These are phyloP conservation scores for Penicillium sp. DNA, from an alignment of 2,329 filamentous ascomycete species.

Conservation along the genomic window DNA sequence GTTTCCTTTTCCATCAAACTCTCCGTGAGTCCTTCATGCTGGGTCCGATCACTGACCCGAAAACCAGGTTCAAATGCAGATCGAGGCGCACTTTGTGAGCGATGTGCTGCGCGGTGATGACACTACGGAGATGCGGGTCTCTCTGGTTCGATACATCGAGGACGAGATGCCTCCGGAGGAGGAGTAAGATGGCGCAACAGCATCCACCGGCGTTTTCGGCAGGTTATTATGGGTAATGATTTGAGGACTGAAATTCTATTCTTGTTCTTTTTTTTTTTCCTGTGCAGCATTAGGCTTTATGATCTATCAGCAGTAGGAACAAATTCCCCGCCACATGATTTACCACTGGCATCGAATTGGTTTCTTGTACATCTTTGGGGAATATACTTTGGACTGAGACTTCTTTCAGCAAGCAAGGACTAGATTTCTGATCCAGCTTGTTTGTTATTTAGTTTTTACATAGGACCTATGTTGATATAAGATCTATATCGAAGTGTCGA, in stretches of 20 bases:
- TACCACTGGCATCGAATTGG: conserved; percentile 13
- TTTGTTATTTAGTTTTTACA: background rate
- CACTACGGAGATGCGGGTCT: conserved; percentile 94
- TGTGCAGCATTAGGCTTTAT: conserved; percentile 20
- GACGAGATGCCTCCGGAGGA: conserved; percentile 97
- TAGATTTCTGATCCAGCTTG: background rate
- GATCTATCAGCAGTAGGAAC: conserved; percentile 21
- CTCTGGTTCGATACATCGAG: conserved; percentile 89
- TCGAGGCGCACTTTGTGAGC: conserved; percentile 94
- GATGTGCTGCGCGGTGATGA: conserved; percentile 92
- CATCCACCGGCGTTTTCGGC: conserved; percentile 23
- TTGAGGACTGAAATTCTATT: conserved; percentile 2
- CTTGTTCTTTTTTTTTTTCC: background rate
- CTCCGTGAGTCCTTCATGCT: conserved; percentile 11
- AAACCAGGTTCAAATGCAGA: conserved; percentile 83
- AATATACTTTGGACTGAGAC: background rate
- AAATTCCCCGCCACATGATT: conserved; percentile 19
- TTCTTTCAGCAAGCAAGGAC: background rate
- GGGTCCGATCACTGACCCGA: conserved; percentile 20
- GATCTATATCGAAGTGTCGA: background rate
- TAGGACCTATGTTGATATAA: background rate
- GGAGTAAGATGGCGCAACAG: conserved; percentile 56
- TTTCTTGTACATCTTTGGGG: conserved; percentile 1
- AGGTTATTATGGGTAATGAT: conserved; percentile 4
- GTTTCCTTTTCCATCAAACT: conserved; percentile 2